Evolutionary conservation across 495 filamentous ascomycete genomes (phyloP).

Genomic region (Neurospora sp.): DNA sequence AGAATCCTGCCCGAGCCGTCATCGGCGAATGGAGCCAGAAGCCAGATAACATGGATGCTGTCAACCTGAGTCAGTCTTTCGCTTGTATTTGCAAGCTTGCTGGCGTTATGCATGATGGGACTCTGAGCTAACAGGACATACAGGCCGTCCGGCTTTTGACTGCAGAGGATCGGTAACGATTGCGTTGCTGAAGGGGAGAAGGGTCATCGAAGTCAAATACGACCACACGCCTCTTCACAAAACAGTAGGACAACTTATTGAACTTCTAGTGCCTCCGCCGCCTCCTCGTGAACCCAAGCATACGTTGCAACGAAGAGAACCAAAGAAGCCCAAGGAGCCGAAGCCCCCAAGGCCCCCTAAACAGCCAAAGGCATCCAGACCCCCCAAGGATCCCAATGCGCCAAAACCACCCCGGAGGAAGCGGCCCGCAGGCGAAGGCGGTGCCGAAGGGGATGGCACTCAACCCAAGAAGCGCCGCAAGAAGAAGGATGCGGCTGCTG

Average conservation of each 20-base stretch:
- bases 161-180: conserved; percentile 36
- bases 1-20: conserved; percentile 20
- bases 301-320: conserved; percentile 47
- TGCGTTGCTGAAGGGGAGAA: conserved; percentile 28
- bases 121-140: neutral
- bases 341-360: conserved; percentile 48
- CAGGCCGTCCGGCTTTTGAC: conserved; percentile 41
- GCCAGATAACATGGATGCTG: conserved; percentile 22
- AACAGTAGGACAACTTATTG: conserved; percentile 31
- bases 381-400: neutral
- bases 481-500: conserved; percentile 16
- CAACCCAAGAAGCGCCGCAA: conserved; percentile 19
- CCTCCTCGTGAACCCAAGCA: conserved; percentile 29
- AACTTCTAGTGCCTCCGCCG: conserved; percentile 26
- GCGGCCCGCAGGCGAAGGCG: conserved; percentile 16
- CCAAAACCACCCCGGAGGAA: conserved; percentile 51
- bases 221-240: conserved; percentile 38
- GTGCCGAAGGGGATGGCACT: neutral
- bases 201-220: conserved; percentile 34
- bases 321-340: conserved; percentile 24
- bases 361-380: conserved; percentile 28
- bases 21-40: conserved; percentile 34
- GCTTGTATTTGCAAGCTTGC: neutral
- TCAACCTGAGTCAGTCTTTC: conserved; percentile 23
- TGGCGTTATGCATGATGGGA: neutral